Conservation (phyloP, 2,329 filamentous ascomycete species). For the Neofusicoccum laricinum region DNA sequence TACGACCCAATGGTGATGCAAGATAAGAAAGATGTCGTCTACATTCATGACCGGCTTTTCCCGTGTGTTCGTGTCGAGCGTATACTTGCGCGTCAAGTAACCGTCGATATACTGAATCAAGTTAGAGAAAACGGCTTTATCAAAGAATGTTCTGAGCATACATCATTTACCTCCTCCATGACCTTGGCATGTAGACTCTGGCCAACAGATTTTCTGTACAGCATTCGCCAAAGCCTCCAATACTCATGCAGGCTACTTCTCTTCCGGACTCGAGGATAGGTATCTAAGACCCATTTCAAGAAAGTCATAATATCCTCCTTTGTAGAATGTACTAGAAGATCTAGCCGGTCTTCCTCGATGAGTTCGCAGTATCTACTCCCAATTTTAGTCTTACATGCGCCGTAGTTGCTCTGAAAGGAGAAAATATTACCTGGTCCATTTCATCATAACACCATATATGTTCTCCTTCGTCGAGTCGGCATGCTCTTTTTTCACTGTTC, state of each 20-base stretch:
- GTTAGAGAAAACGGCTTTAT: neutral
- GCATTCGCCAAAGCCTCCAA: neutral
- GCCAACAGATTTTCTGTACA: neutral
- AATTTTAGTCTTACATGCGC: no score
- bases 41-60: conserved; percentile 25
- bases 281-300: neutral
- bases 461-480: no score
- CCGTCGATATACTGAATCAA: neutral
- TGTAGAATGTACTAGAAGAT: neutral
- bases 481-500: no score
- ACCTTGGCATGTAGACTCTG: neutral
- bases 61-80: conserved; percentile 22
- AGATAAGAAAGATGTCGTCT: conserved; percentile 24
- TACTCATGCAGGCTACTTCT: neutral
- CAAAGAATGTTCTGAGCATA: no score
- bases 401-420: no score
- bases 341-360: neutral
- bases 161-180: neutral
- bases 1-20: conserved; percentile 23
- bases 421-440: neutral
- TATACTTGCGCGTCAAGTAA: neutral
- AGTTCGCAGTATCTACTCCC: neutral
- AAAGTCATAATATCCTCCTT: neutral
- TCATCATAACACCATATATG: neutral
- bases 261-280: neutral